Conservation (phyloP, 441 rosid species). For the Oxalis stricta region DNA sequence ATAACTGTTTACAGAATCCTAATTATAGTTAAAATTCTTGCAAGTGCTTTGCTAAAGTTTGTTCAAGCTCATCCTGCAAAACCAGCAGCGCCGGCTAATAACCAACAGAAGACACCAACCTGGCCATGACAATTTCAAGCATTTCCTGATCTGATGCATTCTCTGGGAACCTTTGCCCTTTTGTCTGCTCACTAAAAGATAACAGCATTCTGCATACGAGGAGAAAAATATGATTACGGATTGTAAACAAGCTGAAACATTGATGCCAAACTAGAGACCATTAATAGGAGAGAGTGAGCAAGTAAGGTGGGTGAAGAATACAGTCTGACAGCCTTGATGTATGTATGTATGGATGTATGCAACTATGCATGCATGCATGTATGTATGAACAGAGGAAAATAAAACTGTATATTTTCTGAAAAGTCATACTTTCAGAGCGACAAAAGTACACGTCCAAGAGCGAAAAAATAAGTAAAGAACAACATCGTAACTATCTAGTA, state of each 20-base stretch:
- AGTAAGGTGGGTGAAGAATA: too few species aligned
- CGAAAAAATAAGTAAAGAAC: too few species aligned
- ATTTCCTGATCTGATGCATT: constrained; percentile 79
- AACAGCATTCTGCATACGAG: constrained; percentile 65
- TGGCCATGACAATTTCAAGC: constrained; percentile 87
- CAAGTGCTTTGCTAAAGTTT: neutral
- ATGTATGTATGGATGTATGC: too few species aligned
- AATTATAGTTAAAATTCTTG: too few species aligned
- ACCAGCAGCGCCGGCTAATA: neutral
- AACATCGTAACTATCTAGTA: too few species aligned
- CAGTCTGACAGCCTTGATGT: too few species aligned
- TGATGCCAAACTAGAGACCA: neutral
- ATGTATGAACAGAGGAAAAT: too few species aligned
- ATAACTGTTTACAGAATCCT: too few species aligned
- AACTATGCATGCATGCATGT: neutral
- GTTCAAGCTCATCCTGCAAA: neutral
- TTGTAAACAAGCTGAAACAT: neutral
- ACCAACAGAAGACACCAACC: constrained; percentile 25
- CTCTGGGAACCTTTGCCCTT: constrained; percentile 53
- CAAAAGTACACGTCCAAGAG: too few species aligned
- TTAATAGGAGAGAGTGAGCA: too few species aligned
- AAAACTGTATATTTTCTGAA: too few species aligned
- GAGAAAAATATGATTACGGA: constrained; percentile 7
- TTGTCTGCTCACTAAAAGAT: constrained; percentile 73
- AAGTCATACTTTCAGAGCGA: too few species aligned